Evolutionary conservation across 768 basidiomycete genomes (phyloP).

Genomic region (Naematelia aurantialba): DNA sequence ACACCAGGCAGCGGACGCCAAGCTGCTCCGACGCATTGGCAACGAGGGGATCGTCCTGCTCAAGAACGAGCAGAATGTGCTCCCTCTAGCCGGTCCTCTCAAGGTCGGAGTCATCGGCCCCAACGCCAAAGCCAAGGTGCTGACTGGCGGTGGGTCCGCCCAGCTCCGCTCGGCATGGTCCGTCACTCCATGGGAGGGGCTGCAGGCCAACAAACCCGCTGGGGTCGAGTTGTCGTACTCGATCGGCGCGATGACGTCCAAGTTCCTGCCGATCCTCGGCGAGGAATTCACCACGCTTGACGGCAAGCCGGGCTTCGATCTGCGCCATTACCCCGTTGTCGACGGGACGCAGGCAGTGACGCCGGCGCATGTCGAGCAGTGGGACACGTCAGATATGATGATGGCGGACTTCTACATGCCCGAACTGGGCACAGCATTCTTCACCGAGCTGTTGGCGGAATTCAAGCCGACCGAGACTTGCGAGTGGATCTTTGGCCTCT

Average conservation of each 20-base stretch:
- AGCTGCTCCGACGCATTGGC: slow-evolving; percentile 60
- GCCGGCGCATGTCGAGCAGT: slow-evolving; percentile 51
- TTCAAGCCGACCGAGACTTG: slow-evolving; percentile 56
- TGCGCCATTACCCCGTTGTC: slow-evolving; percentile 59
- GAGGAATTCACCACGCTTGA: slow-evolving; percentile 57
- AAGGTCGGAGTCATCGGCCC: slow-evolving; percentile 70
- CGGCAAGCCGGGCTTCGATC: slow-evolving; percentile 63
- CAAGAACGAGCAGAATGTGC: slow-evolving; percentile 62
- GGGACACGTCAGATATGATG: slow-evolving; percentile 63
- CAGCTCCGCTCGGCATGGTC: slow-evolving; percentile 67
- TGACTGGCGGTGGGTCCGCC: slow-evolving; percentile 67
- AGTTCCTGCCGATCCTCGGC: slow-evolving; percentile 68
- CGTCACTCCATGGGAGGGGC: slow-evolving; percentile 63
- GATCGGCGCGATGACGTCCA: slow-evolving; percentile 61
- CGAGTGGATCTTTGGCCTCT: slow-evolving; percentile 56
- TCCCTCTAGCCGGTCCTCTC: slow-evolving; percentile 57
- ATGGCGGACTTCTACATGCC: slow-evolving; percentile 59
- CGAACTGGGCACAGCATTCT: slow-evolving; percentile 12
- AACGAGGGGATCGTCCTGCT: slow-evolving; percentile 68
- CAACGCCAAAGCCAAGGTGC: slow-evolving; percentile 47
- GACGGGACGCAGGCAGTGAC: slow-evolving; percentile 54
- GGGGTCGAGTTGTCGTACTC: slow-evolving; percentile 58
- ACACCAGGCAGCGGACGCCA: slow-evolving; percentile 54
- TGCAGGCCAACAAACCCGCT: slow-evolving; percentile 57
- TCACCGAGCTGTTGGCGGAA: slow-evolving; percentile 53